Base-by-base conservation (phyloP, 768 basidiomycete species). In the Russula earlei region DNA sequence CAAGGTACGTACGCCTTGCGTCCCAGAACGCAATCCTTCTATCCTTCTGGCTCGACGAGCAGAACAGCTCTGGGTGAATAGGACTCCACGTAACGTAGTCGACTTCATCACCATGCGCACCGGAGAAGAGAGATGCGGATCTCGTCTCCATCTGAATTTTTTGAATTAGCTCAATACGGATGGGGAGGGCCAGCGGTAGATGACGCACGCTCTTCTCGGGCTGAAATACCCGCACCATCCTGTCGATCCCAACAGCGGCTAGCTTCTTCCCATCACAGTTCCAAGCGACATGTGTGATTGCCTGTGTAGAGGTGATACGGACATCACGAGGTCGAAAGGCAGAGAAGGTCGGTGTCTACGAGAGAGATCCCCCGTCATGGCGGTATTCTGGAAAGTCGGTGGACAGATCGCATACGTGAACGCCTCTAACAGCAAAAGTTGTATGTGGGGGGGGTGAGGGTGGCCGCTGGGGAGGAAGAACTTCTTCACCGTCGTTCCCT, bases 31-130 rank as follows among this genome's bases (percentile, higher is more conserved):
- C 83, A 25, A 91, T 77, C 24, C 80, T 74, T 60, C 82, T 75
- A 62, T 91, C 88, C 63, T 79, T 84, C 65, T 83, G 81, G 62
- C 87, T 83, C 15, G 86, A 87, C 0, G 88, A 83, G 58, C 84
- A 88, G 65, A 91, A 87, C 15, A 89, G 70, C 37, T 90, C 88
- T 4, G 88, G 86, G 62, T 91, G 87, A 3, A 84, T 85, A 1
- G 88, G 88, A 66, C 88, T 88, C 87, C 88, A 91, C 8, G 86
- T 81, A 40, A 90, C 71, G 58, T 88, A 82, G 63, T 91, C 88
- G n/a, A 85, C 83, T 43, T 88, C 87, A 52, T 87, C 86, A 2
- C 77, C 74, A 60, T 90, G 88, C 7, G 80, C 87, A 20, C 87
- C 85, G 0, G 82, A 77, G 55, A 80, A 87, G 15, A 77, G 71